A percentile compares a stretch with the other conserved stretches of the same genome.
Evolutionary conservation across 2,329 filamentous ascomycete species (phyloP).

Genomic region (Neocucurbitaria cava): DNA sequence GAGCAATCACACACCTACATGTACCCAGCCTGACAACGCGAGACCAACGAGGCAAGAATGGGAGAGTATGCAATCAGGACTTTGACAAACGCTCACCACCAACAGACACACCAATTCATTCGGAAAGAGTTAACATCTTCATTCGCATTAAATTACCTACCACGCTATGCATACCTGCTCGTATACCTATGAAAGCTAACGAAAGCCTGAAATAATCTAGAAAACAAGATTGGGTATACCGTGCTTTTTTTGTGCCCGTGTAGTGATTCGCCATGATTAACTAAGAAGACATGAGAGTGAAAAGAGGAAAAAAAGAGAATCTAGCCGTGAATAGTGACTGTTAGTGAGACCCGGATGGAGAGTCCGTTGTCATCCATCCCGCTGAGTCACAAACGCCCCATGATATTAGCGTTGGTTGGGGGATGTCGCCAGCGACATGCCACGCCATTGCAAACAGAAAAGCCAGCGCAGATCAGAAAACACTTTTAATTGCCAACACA

Average conservation of each 20-base stretch:
- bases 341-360: no score
- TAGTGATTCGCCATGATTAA: conserved; percentile 10
- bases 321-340: no score
- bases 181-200: no score
- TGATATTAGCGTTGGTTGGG: not conserved
- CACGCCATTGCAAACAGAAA: not conserved
- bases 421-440: not conserved
- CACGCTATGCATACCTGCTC: conserved; percentile 5
- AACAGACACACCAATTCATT: no score
- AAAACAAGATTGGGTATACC: conserved; percentile 18
- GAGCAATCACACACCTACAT: no score
- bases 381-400: not conserved
- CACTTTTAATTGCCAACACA: conserved; percentile 16
- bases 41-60: no score
- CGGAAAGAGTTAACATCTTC: not conserved
- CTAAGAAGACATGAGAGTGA: not conserved
- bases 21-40: no score
- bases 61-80: no score
- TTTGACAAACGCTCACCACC: no score
- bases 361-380: not conserved
- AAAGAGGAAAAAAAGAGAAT: not conserved
- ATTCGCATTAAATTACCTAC: conserved; percentile 2
- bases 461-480: not conserved
- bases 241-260: conserved; percentile 10
- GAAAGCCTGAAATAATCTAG: no score